phyloP scores from a whole-genome alignment of 345 rosid genomes.

The Mangifera indica region DNA sequence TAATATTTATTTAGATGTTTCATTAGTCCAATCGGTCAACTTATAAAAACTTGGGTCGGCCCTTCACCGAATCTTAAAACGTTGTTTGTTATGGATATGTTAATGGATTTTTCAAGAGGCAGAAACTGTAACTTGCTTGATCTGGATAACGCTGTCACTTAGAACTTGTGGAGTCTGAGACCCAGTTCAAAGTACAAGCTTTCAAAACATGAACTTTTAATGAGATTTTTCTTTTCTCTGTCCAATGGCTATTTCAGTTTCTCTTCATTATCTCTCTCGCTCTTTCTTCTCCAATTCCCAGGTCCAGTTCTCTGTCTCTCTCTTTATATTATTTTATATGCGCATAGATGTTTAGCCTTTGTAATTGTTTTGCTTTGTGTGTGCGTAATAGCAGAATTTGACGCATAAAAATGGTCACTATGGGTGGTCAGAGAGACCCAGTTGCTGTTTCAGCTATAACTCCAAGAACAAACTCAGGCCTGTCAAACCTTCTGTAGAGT shows the following conservation, averaged over 20 bases:
- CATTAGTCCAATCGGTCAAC: too few relatives aligned
- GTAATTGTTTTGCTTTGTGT: not conserved
- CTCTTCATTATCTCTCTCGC: conserved; percentile 29
- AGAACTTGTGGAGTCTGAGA: not conserved
- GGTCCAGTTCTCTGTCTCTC: not conserved
- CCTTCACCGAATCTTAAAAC: too few relatives aligned
- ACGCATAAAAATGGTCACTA: conserved; percentile 1
- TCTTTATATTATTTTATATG: not conserved
- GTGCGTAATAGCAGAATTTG: conserved; percentile 3
- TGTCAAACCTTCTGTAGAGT: conserved; percentile 54
- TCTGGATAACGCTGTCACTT: conserved; percentile 14
- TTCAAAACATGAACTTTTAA: too few relatives aligned
- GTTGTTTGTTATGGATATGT: too few relatives aligned
- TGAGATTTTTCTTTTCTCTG: not conserved
- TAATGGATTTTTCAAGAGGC: too few relatives aligned
- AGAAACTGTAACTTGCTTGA: too few relatives aligned
- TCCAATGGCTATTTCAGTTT: conserved; percentile 27
- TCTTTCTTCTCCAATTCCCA: conserved; percentile 28
- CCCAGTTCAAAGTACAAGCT: not conserved
- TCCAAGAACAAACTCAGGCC: conserved; percentile 34
- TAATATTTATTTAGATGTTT: too few relatives aligned
- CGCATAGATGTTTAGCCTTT: not conserved
- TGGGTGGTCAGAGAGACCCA: conserved; percentile 37
- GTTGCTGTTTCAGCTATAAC: conserved; percentile 26
- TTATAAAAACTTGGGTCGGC: too few relatives aligned